Conservation (phyloP, 805 yeast species). For the Ogataea dorogensis region DNA sequence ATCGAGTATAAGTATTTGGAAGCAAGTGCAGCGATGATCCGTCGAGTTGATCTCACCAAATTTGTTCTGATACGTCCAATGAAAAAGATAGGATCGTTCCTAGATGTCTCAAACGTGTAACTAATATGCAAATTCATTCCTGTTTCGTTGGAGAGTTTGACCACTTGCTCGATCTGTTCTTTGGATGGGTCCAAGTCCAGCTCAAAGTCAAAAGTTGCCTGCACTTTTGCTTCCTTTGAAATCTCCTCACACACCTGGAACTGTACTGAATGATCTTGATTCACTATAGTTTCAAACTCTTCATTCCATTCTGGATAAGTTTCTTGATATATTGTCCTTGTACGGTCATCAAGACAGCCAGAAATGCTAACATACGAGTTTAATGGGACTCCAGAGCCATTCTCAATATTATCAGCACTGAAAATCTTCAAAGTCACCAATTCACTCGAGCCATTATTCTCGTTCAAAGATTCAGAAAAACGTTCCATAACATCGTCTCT, state of each 20-base stretch:
- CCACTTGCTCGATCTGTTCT: conserved; percentile 16
- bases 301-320: conserved; percentile 23
- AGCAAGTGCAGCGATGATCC: conserved; percentile 17
- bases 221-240: conserved; percentile 10
- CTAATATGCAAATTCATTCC: conserved; percentile 12
- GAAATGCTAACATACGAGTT: conserved; percentile 18
- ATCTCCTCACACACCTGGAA: conserved; percentile 15
- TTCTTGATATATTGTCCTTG: conserved; percentile 16
- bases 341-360: conserved; percentile 20
- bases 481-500: conserved; percentile 19
- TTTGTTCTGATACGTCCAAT: conserved; percentile 20
- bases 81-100: conserved; percentile 23
- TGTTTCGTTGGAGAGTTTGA: conserved; percentile 7
- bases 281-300: conserved; percentile 19
- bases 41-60: conserved; percentile 9
- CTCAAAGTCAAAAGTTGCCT: conserved; percentile 12
- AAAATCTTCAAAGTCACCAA: conserved; percentile 15
- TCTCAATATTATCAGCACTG: conserved; percentile 21
- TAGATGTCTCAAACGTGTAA: conserved; percentile 18
- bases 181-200: conserved; percentile 15
- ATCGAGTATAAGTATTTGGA: conserved; percentile 12
- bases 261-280: conserved; percentile 13
- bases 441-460: conserved; percentile 2
- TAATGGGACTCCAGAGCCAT: conserved; percentile 8
- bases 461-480: conserved; percentile 11